Evolutionary conservation across 2,329 filamentous ascomycete genomes (phyloP), one percentile per base, ranked within the genome.

Genomic region (Colletotrichum cordylinicola): DNA sequence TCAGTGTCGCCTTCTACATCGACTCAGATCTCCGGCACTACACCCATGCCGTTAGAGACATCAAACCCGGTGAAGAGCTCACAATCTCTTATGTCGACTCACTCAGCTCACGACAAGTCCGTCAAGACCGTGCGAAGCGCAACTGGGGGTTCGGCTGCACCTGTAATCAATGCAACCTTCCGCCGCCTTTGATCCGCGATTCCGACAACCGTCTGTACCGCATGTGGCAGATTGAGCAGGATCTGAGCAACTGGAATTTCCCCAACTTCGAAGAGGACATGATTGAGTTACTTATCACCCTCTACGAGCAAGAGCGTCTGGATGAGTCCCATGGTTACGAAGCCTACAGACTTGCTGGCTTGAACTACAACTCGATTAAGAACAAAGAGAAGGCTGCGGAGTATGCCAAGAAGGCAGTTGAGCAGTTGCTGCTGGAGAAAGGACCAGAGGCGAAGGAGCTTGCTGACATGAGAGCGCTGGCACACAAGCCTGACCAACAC

Each of bases 321-420:
- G 70, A 80, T 1, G 77, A 31, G 10, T 80, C 80, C 4, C 72
- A 79, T 56, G 76, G 83, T 33, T 79, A 82, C 70, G 83, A 84
- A 77, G 84, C 84, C 8, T 86, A 85, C 77, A 78, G 80, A 66
- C 79, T 82, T 24, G 85, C 86, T 21, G 86, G 86, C 27, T 74
- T 86, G 24, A 83, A 86, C 77, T 84, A 82, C 74, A 87, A 84
- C 77, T 82, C 82, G 2, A 79, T 79, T 4, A 86, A 86, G 27
- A 83, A 85, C 69, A 80, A 82, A 24, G 84, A 83, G 82, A 75
- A 79, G 33, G 85, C 86, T 9, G 80, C 81, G n/a, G 82, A 82
- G 78, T 84, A 85, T 73, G 86, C 85, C 10, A 76, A 78, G 5
- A 73, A 85, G 58, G 85, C 85, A 4, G 70, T 87, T 31, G 85